These are phyloP conservation scores for Chlamydomonas schloesseri DNA, from an alignment of 139 green algal genomes.

Conservation along the genomic window DNA sequence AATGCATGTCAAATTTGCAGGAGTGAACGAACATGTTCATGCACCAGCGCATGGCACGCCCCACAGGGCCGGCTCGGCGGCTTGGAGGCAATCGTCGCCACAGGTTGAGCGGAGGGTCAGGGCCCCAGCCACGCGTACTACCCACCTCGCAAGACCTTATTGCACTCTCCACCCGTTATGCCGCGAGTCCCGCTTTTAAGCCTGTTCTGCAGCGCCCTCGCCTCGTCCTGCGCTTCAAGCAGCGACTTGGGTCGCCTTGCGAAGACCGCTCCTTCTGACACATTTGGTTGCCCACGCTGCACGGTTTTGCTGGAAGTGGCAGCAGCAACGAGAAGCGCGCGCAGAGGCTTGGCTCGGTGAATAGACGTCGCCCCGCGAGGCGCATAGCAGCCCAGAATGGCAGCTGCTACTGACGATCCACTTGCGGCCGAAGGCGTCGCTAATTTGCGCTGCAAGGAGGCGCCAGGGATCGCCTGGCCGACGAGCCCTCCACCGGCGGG, in stretches of 20 bases:
- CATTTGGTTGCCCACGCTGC: neutral
- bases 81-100: neutral
- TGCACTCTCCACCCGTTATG: neutral
- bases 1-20: too few relatives aligned
- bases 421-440: too few relatives aligned
- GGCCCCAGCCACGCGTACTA: neutral
- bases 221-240: neutral
- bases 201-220: neutral
- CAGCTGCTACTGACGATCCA: neutral
- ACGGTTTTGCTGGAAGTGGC: conserved; percentile 8
- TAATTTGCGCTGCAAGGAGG: too few relatives aligned
- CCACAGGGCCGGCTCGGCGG: too few relatives aligned
- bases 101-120: too few relatives aligned
- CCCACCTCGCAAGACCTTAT: conserved; percentile 9
- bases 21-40: too few relatives aligned
- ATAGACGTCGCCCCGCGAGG: neutral
- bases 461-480: too few relatives aligned
- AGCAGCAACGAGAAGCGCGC: conserved; percentile 2
- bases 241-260: neutral
- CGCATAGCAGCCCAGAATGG: conserved; percentile 5
- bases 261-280: neutral
- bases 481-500: too few relatives aligned
- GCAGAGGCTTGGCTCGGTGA: neutral
- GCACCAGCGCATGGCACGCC: too few relatives aligned
- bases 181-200: neutral